Evolutionary conservation across 108 stramenopile species (phyloP), one percentile per base, ranked within the genome.

Genomic region (Nitzschia sp.): DNA sequence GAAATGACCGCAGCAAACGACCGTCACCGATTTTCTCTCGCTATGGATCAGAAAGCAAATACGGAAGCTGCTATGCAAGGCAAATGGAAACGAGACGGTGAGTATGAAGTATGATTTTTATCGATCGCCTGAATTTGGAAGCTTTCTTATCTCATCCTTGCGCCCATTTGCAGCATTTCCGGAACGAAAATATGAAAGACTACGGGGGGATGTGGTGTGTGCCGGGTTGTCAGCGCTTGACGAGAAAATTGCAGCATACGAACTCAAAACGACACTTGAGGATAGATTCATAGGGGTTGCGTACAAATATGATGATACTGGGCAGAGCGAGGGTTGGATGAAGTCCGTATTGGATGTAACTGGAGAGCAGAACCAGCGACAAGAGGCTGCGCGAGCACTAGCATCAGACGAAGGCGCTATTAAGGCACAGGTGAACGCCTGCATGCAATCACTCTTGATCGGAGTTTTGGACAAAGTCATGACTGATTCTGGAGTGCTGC

Each of bases 311-410:
- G 84, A 88, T 68, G 93, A 92, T 35, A 85, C 80, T 32, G 88
- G 85, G 8, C 85, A 93, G 57, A 85, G 84, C 60, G 94, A 95
- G 63, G 86, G 79, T 26, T 95, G 94, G 94, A 95, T 94, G 93
- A 92, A 91, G 52, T 84, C 85, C 17, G 77, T 94, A 29, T 67
- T 84, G 17, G 75, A 79, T 46, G 85, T 83, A 52, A 73, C 81
- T 16, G 74, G 59, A 33, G 72, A 78, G 16, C 26, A 45, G 19
- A 73, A 41, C 25, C 50, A 63, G 27, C 69, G 71, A 47, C 71
- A 82, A 73, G 76, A 78, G 50, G 86, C 85, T 29, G 86, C 84
- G 11, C 53, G 58, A 27, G 89, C 89, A 17, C 60, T 93, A 30
- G 80, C 87, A 21, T 80, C 78, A 1, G 93, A 94, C 60, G 87